Evolutionary conservation across 345 rosid species (phyloP), one percentile per base, ranked within the genome.

Genomic region (Cardamine chenopodiifolia): DNA sequence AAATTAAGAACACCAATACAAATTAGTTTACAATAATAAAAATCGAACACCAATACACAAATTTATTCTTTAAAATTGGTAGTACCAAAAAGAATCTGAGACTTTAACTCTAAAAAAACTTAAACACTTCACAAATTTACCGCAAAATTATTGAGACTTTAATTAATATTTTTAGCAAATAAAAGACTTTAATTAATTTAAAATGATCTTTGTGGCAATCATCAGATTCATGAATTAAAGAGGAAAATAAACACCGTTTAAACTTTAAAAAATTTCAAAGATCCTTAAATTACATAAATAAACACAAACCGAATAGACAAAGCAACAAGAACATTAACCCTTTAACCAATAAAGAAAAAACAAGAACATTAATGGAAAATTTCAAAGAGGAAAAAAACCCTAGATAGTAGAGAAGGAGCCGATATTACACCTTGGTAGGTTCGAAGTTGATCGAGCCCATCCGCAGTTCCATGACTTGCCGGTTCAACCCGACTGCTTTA

Each of bases 391-490:
- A 22, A 64, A 40, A 22, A 54, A 63, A 42, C 5, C 57, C 25
- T 12, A 57, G 44, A 55, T 35, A 55, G 35, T 45, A 66, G 59
- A 56, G 60, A 48, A 57, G 10, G 72, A 66, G 72, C 78, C 66
- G 44, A 74, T 74, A 57, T 47, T 47, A 74, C 53, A 74, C 66
- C 72, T 66, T 57, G 66, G 78, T 74, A 74, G 78, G 78, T 74
- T 74, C 78, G 78, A 74, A 66, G 72, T 34, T 3, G 66, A 74
- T 66, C 78, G 66, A 57, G 53, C 72, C 78, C 23, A 66, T 34
- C 66, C 60, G 78, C 72, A 72, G 53, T 66, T 57, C 66, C 50
- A 66, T 74, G 78, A 74, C 78, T 74, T 74, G 78, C 78, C 78
- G 78, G 67, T 74, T 57, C 78, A 57, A 66, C 66, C 70, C 60